Evolutionary conservation across 2,329 filamentous ascomycete genomes (phyloP).

Genomic region (Chrysosphaeria jannelii): DNA sequence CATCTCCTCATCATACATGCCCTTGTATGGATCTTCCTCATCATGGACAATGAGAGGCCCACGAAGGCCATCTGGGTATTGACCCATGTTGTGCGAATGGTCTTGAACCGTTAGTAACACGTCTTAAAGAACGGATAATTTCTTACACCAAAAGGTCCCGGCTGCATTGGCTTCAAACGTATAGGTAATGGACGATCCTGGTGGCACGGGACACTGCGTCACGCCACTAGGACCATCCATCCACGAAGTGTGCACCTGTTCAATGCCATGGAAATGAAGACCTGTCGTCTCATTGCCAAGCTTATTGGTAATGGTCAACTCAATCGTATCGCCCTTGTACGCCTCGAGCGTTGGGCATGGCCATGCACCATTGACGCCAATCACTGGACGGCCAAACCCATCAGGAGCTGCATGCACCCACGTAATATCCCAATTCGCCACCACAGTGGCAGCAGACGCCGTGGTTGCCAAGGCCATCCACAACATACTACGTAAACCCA

Average conservation of each 20-base stretch:
- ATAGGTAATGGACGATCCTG: conserved; percentile 21
- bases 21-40: conserved; percentile 18
- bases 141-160: conserved; percentile 18
- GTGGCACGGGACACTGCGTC: conserved; percentile 22
- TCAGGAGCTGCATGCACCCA: conserved; percentile 13
- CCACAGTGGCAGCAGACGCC: conserved; percentile 8
- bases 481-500: no score
- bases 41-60: conserved; percentile 30
- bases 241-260: conserved; percentile 17
- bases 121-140: background rate
- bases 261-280: conserved; percentile 27
- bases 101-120: no score
- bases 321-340: conserved; percentile 17
- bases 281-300: conserved; percentile 22
- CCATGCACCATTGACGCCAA: conserved; percentile 29
- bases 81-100: conserved; percentile 31
- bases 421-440: conserved; percentile 11
- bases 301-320: conserved; percentile 18
- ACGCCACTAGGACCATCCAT: conserved; percentile 28
- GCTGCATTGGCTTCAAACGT: conserved; percentile 14
- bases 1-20: conserved; percentile 25
- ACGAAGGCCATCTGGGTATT: conserved; percentile 37
- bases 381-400: conserved; percentile 10
- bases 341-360: conserved; percentile 25
- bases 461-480: no score